Conservation (phyloP, 805 yeast genomes). For the Myxozyma kluyveri region DNA sequence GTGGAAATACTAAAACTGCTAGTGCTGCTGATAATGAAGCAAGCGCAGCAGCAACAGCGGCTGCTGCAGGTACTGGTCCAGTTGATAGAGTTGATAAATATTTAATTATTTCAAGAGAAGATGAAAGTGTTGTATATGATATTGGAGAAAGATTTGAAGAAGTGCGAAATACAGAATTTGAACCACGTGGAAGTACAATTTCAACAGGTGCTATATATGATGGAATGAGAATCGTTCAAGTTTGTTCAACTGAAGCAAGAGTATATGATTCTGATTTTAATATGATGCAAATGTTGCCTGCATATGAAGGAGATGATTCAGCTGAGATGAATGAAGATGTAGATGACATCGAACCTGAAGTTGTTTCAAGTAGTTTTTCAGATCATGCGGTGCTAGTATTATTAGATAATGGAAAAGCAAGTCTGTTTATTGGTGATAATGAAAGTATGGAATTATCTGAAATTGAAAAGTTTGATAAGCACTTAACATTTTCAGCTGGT, state of each 20-base stretch:
- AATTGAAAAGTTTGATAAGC: background rate
- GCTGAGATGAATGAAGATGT: background rate
- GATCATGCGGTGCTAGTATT: conserved; percentile 14
- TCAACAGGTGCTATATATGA: conserved; percentile 60
- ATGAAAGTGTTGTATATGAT: conserved; percentile 36
- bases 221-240: conserved; percentile 65
- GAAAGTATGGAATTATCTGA: conserved; percentile 18
- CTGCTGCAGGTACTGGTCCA: conserved; percentile 1
- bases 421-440: conserved; percentile 8
- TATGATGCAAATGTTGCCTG: conserved; percentile 39
- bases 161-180: conserved; percentile 59
- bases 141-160: conserved; percentile 50
- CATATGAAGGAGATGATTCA: conserved; percentile 7
- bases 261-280: conserved; percentile 63
- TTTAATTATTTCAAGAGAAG: conserved; percentile 41
- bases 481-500: conserved; percentile 15
- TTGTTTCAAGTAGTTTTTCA: conserved; percentile 16
- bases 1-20: conserved; percentile 23
- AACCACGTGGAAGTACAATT: conserved; percentile 61
- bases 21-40: background rate
- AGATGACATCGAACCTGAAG: conserved; percentile 11
- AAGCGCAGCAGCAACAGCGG: too few species aligned
- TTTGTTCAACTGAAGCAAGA: conserved; percentile 62
- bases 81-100: conserved; percentile 27
- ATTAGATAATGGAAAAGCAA: conserved; percentile 19